Evolutionary conservation across 139 green algal genomes (phyloP), one percentile per base, ranked within the genome.

Genomic region (Bryopsis sp.): DNA sequence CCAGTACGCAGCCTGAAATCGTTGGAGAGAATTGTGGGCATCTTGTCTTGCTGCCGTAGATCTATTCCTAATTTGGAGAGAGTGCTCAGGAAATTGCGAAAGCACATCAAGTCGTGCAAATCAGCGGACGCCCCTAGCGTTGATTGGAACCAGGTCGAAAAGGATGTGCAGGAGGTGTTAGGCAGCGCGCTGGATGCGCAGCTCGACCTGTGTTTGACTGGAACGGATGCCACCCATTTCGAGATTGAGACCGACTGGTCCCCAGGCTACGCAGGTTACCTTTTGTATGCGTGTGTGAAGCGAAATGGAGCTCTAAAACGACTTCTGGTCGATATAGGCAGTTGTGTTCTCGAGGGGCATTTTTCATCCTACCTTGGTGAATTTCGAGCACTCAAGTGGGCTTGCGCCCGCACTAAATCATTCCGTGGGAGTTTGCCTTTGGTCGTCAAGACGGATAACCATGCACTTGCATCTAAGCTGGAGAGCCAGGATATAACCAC

Each of bases 241-340:
- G 37, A 31, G 11, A 11, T 69, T 6, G 62, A 69, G n/a, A 69
- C 62, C 5, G 62, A 69, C 37, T 69, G 62, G 62, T 34, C 38
- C 3, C 35, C 8, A 35, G 62, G 29, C 3, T 69, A 69, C 26
- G 15, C 36, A 11, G 62, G 62, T n/a, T 69, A 69, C 28, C 37
- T 69, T 11, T 38, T 69, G 26, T 69, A 15, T 8, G 62, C 62
- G 7, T 22, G 15, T 7, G 22, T 28, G 62, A 33, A 57, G 7
- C 8, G 3, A 50, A n/a, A 7, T 28, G 6, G 37, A 28, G 5
- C 28, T 43, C n/a, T n/a, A n/a, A n/a, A 38, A 57, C 6, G 7
- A 39, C 26, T 31, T 11, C 39, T 69, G 6, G n/a, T 15, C 15
- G 62, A 69, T 38, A 34, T 69, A 54, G 62, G 62, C 5, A 58